Conservation (phyloP, 495 filamentous ascomycete species). For the Neurospora hispaniola region DNA sequence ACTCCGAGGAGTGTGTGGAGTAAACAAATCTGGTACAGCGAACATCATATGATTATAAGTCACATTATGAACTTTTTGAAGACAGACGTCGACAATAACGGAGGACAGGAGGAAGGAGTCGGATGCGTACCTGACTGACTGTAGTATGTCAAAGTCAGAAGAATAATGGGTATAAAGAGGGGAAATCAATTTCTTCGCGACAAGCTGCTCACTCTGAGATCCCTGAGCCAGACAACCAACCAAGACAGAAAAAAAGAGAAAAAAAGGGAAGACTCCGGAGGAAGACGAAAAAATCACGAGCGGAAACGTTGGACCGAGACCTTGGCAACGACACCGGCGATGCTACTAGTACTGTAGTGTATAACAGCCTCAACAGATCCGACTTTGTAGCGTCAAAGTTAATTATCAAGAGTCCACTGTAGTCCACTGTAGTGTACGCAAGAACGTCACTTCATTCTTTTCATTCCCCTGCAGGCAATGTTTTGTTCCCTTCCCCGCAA, state of each 20-base stretch:
- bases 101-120: neutral
- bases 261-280: no score
- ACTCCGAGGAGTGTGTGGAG: neutral
- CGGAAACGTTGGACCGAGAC: neutral
- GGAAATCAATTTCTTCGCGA: constrained; percentile 1
- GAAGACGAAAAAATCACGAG: neutral
- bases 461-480: neutral
- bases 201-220: neutral
- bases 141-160: neutral
- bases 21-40: neutral
- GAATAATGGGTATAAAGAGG: neutral
- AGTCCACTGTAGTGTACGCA: neutral
- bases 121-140: neutral
- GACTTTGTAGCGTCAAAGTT: neutral
- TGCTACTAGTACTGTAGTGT: neutral
- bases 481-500: no score
- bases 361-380: neutral
- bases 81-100: neutral
- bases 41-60: neutral
- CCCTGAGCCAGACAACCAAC: neutral
- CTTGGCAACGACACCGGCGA: neutral
- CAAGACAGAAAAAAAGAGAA: neutral
- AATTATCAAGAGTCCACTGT: neutral
- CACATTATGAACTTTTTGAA: neutral
- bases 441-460: neutral